Evolutionary conservation across 2,329 filamentous ascomycete species (phyloP), one percentile per base, ranked within the genome.

Genomic region (Diaporthe batatas): DNA sequence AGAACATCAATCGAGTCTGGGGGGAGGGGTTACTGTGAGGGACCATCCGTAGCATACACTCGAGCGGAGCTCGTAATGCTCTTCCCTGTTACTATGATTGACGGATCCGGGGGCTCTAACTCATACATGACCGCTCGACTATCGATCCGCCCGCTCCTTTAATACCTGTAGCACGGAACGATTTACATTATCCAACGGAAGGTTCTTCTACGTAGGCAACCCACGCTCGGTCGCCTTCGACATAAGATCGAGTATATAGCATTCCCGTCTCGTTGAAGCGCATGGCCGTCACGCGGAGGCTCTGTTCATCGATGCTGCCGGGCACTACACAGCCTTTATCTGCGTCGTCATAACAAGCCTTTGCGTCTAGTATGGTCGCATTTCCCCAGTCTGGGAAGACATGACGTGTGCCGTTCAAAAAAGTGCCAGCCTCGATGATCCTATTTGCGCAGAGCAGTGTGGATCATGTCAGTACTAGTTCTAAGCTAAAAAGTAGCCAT

Each of bases 301-400:
- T 25, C 3, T 51, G 16, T 4, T 58, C 68, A 10, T 64, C 58
- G 4, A 10, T 7, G 2, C 44, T 32, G 11, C 68, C 68, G 2
- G 68, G 29, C 2, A 62, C 14, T 10, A 62, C 32, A 62, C 68
- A 70, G 1, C 18, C 11, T 10, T 21, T 36, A 8, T 34, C 25
- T 14, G 16, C 29, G 14, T 36, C 42, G 1, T 7, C 39, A 12
- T 59, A 70, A 23, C 68, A 70, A 1, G 68, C 55, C 32, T 47
- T 59, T 21, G 55, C 68, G 25, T 70, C 36, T 21, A 70, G 29
- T 16, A 70, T 39, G 21, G 68, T 49, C 29, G 68, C 68, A 7
- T 70, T 70, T 4, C 55, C 68, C 68, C 68, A 70, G 54, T 70
- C 55, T 11, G 68, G 68, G 7, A 59, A 70, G 21, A 70, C 55